A percentile compares a stretch with the other conserved stretches of the same genome.
Conservation (phyloP, 305 asterid genomes). For the Rubia peregrina region DNA sequence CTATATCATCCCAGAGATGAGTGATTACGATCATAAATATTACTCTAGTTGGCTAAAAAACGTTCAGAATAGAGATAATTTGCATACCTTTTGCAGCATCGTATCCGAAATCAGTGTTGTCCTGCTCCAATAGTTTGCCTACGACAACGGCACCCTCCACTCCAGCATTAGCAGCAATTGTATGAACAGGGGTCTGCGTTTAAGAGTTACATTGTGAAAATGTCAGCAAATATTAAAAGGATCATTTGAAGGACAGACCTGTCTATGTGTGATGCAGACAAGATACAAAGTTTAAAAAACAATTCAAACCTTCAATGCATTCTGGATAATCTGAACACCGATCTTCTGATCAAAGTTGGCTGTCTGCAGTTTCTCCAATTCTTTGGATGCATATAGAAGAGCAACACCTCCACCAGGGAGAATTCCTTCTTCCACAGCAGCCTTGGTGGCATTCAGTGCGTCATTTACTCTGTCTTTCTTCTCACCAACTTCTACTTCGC, state of each 20-base stretch:
- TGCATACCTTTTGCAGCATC: constrained; percentile 59
- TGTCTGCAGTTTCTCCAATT: constrained; percentile 37
- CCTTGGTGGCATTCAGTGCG: constrained; percentile 63
- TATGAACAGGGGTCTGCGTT: constrained; percentile 43
- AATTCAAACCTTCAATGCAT: constrained; percentile 63
- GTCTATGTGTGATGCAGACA: neutral
- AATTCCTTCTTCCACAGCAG: constrained; percentile 69
- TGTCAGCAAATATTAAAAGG: neutral
- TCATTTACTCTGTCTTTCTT: constrained; percentile 66
- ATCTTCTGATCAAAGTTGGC: constrained; percentile 57
- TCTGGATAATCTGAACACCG: constrained; percentile 65
- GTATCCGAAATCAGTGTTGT: constrained; percentile 50
- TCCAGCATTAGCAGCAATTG: constrained; percentile 54
- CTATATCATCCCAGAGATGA: constrained; percentile 21
- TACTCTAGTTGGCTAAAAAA: neutral
- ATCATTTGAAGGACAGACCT: neutral
- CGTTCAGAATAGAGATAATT: neutral
- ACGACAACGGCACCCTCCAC: constrained; percentile 57
- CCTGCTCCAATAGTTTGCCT: constrained; percentile 54
- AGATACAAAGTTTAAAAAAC: neutral
- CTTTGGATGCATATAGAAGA: constrained; percentile 52
- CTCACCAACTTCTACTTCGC: constrained; percentile 60
- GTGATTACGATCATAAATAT: neutral
- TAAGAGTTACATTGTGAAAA: neutral
- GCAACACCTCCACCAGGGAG: constrained; percentile 64